A percentile compares a stretch with the other conserved stretches of the same genome.
These are phyloP conservation scores for Taphrina populina DNA, from an alignment of 1,139 yeast species.

Conservation along the genomic window DNA sequence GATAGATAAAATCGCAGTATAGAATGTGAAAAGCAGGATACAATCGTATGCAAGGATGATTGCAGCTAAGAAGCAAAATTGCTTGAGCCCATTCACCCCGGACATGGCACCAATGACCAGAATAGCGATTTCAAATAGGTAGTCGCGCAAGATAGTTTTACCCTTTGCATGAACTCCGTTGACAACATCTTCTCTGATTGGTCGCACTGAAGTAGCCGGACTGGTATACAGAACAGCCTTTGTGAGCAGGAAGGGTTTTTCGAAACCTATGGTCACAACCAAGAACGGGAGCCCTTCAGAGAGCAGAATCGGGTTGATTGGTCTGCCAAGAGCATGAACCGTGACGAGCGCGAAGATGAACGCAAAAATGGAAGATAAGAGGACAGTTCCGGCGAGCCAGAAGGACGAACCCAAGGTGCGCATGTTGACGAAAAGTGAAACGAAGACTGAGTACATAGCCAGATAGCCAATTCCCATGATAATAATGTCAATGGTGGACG, in stretches of 20 bases:
- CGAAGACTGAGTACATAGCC: conserved; percentile 86
- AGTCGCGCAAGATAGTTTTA: conserved; percentile 73
- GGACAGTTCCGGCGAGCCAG: conserved; percentile 83
- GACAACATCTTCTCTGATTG: conserved; percentile 46
- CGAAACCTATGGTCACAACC: conserved; percentile 90
- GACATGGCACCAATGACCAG: conserved; percentile 71
- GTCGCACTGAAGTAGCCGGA: conserved; percentile 43
- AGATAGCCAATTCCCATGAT: conserved; percentile 78
- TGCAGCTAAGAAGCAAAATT: conserved; percentile 77
- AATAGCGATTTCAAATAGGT: conserved; percentile 70
- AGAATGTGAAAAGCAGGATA: conserved; percentile 75
- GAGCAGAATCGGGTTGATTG: conserved; percentile 69
- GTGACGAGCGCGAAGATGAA: conserved; percentile 78
- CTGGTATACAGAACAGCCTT: conserved; percentile 56
- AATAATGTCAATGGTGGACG: conserved; percentile 83
- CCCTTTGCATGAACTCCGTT: conserved; percentile 65
- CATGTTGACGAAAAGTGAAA: conserved; percentile 79
- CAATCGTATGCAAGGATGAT: conserved; percentile 73
- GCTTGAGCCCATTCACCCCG: conserved; percentile 62
- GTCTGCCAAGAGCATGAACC: conserved; percentile 50
- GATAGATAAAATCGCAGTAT: conserved; percentile 77
- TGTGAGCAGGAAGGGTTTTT: conserved; percentile 78
- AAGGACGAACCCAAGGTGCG: conserved; percentile 75
- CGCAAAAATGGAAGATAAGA: conserved; percentile 80
- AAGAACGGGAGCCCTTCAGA: conserved; percentile 93